A percentile compares a stretch with the other conserved stretches of the same genome.
Evolutionary conservation across 2,329 filamentous ascomycete species (phyloP).

Genomic region (Pseudopyricularia javanii): DNA sequence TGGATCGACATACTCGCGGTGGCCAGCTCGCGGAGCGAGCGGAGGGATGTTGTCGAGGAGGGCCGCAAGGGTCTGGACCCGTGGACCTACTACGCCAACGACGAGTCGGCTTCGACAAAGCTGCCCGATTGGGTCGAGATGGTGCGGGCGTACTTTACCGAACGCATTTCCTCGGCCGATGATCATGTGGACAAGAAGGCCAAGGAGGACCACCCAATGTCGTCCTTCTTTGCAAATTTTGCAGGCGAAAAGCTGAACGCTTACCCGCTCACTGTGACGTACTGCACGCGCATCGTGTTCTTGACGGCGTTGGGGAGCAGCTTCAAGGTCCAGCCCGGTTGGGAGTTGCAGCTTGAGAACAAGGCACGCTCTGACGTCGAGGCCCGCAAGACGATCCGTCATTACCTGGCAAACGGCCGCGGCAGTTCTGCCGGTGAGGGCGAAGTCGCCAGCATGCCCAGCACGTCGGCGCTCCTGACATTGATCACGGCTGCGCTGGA

Average conservation of each 20-base stretch:
- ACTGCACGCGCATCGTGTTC: conserved; percentile 45
- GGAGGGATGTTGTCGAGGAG: conserved; percentile 79
- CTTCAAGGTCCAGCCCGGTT: conserved; percentile 60
- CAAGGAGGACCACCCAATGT: not conserved
- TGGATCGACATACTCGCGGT: conserved; percentile 85
- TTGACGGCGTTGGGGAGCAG: conserved; percentile 31
- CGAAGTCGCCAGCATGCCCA: conserved; percentile 13
- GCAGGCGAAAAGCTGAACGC: conserved; percentile 34
- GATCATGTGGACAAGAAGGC: not conserved
- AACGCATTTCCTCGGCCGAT: conserved; percentile 15
- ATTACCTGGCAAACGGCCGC: conserved; percentile 28
- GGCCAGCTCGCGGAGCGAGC: conserved; percentile 51
- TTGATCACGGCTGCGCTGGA: conserved; percentile 45
- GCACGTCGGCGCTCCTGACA: conserved; percentile 20
- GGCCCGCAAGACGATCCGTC: conserved; percentile 45
- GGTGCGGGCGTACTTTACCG: conserved; percentile 35
- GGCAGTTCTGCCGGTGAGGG: not conserved
- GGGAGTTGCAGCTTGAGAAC: conserved; percentile 69
- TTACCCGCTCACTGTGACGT: conserved; percentile 58
- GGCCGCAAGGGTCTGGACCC: conserved; percentile 76
- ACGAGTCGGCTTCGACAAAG: conserved; percentile 21
- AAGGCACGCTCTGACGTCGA: conserved; percentile 58
- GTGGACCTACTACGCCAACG: conserved; percentile 36
- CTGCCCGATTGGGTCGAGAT: conserved; percentile 41
- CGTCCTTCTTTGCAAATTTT: conserved; percentile 30